Base-by-base conservation (phyloP, 169 alveolate species). In the Plasmodium vinckei region DNA sequence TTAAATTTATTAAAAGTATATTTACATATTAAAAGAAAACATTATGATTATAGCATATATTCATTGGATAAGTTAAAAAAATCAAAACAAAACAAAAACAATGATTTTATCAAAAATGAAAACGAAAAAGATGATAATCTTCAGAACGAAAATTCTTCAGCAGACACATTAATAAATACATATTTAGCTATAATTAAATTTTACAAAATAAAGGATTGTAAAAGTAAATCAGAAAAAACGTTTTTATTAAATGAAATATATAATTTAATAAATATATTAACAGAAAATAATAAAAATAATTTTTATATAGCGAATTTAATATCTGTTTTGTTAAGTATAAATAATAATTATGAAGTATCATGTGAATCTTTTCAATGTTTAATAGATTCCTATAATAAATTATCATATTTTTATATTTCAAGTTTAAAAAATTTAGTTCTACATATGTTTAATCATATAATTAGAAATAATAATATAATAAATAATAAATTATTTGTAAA, bases 401-500 rank as follows among this genome's bases (percentile, higher is more conserved):
- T 57, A 23, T 69, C 77, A 2, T 86, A 60, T 15, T 86, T 46
- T 25, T 64, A 63, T 44, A 21, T 56, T 9, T 56, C 69, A 9
- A 65, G 73, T 47, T 46, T 70, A 47, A 57, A 57, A 46, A 86
- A 86, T 57, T 13, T 86, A 47, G 44, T 86, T 39, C 44, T 47
- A 1, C 91, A 56, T 33, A 64, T 86, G 91, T 69, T 86, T 57
- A 86, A 86, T 63, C 73, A 69, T 49, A 51, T 86, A 54, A 86
- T 86, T 21, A 59, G 70, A 86, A 68, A 70, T 69, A 59, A 86
- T 33, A 54, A 69, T 15, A 13, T 39, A 54, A 59, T 68, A 63
- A 60, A 68, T 25, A 86, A 86, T 86, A 86, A 86, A 59, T 60
- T 86, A 57, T 86, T 86, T 86, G 21, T 86, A 25, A 86, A 86